These are phyloP conservation scores for Zoysia japonica DNA, from an alignment of 176 grass and related monocot species.

Conservation along the genomic window DNA sequence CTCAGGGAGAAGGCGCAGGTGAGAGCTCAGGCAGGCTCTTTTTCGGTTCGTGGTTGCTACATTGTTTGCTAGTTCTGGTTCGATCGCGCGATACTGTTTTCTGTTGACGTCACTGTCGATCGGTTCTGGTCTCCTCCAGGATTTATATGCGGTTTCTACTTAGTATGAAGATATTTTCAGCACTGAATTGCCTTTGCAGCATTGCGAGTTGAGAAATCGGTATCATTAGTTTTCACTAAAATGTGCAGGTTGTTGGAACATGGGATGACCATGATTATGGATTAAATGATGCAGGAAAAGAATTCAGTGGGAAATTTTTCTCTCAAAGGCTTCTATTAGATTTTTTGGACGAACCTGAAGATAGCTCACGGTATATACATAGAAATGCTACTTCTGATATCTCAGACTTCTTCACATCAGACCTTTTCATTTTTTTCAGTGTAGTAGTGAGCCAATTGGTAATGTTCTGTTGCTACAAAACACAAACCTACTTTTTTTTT, in stretches of 20 bases:
- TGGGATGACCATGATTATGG: constrained; percentile 99
- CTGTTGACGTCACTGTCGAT: background rate
- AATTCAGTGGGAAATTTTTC: constrained; percentile 61
- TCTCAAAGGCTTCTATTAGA: constrained; percentile 82
- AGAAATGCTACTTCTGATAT: background rate
- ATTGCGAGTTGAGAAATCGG: background rate
- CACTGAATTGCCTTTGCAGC: background rate
- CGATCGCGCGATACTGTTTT: background rate
- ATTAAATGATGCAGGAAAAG: constrained; percentile 97
- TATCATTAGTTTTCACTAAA: background rate
- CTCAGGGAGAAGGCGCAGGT: constrained; percentile 69
- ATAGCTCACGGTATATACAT: constrained; percentile 58
- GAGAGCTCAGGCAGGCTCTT: constrained; percentile 3
- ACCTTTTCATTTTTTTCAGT: background rate
- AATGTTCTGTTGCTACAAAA: background rate
- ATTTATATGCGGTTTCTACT: background rate
- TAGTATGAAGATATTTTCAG: too few relatives aligned
- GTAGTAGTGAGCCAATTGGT: background rate
- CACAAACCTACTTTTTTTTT: background rate
- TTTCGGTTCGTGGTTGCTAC: background rate
- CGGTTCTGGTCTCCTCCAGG: background rate
- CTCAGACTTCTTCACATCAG: background rate
- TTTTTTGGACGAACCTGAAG: constrained; percentile 89
- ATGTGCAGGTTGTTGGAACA: constrained; percentile 84
- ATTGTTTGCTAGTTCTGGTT: background rate